phyloP scores from a whole-genome alignment of 208 protist genomes.

The Trypanosoma platydactyli region DNA sequence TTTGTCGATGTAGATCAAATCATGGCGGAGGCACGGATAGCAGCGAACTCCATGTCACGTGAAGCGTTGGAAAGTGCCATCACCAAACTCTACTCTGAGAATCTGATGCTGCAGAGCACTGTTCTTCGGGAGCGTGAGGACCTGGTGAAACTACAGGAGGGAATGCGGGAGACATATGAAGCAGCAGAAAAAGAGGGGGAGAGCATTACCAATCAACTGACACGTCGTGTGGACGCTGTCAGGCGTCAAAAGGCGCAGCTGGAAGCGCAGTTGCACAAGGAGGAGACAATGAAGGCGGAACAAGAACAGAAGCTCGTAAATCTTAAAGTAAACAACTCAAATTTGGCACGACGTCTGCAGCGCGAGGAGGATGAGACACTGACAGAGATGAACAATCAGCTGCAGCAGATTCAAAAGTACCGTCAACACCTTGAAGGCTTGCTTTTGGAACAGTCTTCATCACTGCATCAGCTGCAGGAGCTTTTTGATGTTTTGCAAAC shows the following conservation, averaged over 20 bases:
- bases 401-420: constrained; percentile 54
- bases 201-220: constrained; percentile 69
- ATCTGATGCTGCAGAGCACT: constrained; percentile 43
- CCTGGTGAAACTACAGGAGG: constrained; percentile 44
- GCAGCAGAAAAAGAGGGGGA: constrained; percentile 68
- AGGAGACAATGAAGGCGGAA: constrained; percentile 27
- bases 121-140: constrained; percentile 50
- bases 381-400: constrained; percentile 38
- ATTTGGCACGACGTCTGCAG: constrained; percentile 50
- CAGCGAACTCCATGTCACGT: constrained; percentile 39
- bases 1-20: background rate
- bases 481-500: constrained; percentile 65
- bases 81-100: constrained; percentile 39
- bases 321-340: constrained; percentile 44
- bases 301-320: constrained; percentile 49
- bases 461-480: constrained; percentile 65
- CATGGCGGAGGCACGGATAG: constrained; percentile 35
- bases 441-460: constrained; percentile 55
- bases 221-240: constrained; percentile 53
- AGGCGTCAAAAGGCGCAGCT: constrained; percentile 51
- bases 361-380: constrained; percentile 62
- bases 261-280: constrained; percentile 29
- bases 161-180: constrained; percentile 52
- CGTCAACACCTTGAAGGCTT: constrained; percentile 51
- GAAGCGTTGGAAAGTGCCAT: constrained; percentile 53